Base-by-base conservation (phyloP, 345 rosid genomes). In the Lumnitzera racemosa region DNA sequence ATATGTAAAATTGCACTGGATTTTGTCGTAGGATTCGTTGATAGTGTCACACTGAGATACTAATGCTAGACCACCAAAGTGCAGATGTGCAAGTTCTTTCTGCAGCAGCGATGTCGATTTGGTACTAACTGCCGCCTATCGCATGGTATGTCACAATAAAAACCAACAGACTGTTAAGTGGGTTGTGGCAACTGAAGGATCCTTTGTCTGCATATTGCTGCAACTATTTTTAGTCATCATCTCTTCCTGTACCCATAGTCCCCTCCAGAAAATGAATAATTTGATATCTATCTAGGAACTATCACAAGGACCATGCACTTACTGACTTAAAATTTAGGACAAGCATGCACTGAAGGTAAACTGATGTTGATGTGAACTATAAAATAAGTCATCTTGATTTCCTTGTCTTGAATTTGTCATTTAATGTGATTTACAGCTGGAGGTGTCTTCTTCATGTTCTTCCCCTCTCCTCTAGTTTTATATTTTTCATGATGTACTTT, bases 41-140 rank as follows among this genome's bases (percentile, higher is more conserved):
- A 36, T 36, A 17, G 49, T 56, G 62, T 59, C 11, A 14, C 53
- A 20, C 51, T 29, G 48, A 17, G 29, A 58, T 81, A 78, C 95
- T 90, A 74, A 92, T 72, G 68, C 23, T 77, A 70, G 60, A 63
- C 65, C 68, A 47, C 72, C 74, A 67, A 73, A 66, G 75, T 84
- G 91, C 99, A 94, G 97, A 85, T 90, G 27, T 94, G 99, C 97
- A 94, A 94, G 87, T 88, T 87, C 88, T 94, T 90, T 81, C 78
- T 80, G 76, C 96, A 90, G 81, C 87, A 88, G 75, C 79, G 96
- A 63, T 90, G 99, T 83, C 91, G 96, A 71, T 94, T 86, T 90
- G 97, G 95, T 67, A 62, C 82, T 71, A 78, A 68, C 59, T 94
- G 99, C 79, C 95, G 99, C 81, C 73, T 73, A 59, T 90, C 96